Evolutionary conservation across 441 rosid genomes (phyloP).

Genomic region (Euphorbia corollata): DNA sequence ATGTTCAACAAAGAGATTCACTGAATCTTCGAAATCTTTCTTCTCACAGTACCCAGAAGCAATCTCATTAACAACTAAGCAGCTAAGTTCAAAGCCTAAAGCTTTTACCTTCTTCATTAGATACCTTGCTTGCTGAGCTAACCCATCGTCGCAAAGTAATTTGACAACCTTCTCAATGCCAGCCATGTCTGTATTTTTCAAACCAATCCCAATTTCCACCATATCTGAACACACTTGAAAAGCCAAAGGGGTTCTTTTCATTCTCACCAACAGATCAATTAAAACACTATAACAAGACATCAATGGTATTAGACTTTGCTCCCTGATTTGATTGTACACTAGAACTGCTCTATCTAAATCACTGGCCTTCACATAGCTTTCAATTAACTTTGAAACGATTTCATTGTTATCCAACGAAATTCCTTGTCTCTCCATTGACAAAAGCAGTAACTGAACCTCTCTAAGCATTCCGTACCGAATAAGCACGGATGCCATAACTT

Average conservation of each 20-base stretch:
- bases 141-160: conserved; percentile 53
- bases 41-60: conserved; percentile 56
- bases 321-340: conserved; percentile 46
- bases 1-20: conserved; percentile 43
- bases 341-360: conserved; percentile 48
- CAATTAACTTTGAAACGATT: conserved; percentile 41
- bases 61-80: conserved; percentile 38
- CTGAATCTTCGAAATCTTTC: conserved; percentile 64
- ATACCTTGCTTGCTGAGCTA: conserved; percentile 56
- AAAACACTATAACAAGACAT: conserved; percentile 36
- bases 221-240: conserved; percentile 46
- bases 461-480: conserved; percentile 43
- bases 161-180: conserved; percentile 37
- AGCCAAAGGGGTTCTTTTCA: conserved; percentile 42
- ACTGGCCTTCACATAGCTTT: conserved; percentile 36
- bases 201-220: conserved; percentile 29
- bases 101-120: conserved; percentile 45
- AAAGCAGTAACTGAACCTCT: conserved; percentile 52
- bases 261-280: conserved; percentile 41
- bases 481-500: conserved; percentile 60
- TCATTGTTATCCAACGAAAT: conserved; percentile 31
- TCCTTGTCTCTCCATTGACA: conserved; percentile 42
- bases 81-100: conserved; percentile 41
- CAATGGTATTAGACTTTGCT: conserved; percentile 33
- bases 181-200: conserved; percentile 25